Percentiles rank a stretch among this genome's conserved stretches.
These are phyloP conservation scores for Aurinia saxatilis DNA, from an alignment of 345 rosid species.

Conservation along the genomic window DNA sequence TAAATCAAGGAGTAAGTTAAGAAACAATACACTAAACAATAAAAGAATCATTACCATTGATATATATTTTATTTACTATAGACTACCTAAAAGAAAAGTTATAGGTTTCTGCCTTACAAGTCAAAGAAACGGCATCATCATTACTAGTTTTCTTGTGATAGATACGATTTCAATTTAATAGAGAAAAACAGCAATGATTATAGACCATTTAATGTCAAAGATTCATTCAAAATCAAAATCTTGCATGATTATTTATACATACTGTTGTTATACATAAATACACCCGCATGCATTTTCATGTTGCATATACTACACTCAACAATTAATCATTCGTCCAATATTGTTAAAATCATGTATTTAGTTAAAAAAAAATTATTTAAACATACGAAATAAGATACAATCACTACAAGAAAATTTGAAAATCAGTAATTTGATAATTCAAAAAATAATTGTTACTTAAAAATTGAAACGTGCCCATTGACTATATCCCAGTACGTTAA, in stretches of 20 bases:
- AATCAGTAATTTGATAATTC: too few relatives aligned
- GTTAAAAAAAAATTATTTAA: too few relatives aligned
- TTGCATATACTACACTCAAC: background rate
- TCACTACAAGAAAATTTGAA: too few relatives aligned
- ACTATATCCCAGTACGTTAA: too few relatives aligned
- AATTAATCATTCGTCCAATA: too few relatives aligned
- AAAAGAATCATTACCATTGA: background rate
- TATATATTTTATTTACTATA: background rate
- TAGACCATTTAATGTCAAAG: conserved; percentile 21
- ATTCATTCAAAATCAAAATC: conserved; percentile 7
- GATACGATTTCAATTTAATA: conserved; percentile 10
- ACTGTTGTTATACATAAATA: background rate
- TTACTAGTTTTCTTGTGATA: conserved; percentile 23
- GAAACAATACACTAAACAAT: background rate
- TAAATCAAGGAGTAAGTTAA: too few relatives aligned
- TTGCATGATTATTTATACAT: background rate
- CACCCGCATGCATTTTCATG: conserved; percentile 12
- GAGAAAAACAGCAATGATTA: conserved; percentile 1
- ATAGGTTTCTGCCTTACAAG: conserved; percentile 16
- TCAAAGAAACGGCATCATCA: conserved; percentile 27
- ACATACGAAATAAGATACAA: too few relatives aligned
- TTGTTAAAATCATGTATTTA: too few relatives aligned
- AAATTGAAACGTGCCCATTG: too few relatives aligned
- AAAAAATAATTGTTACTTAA: too few relatives aligned
- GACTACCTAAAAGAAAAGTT: background rate